Percentiles rank a stretch among this genome's conserved stretches.
Evolutionary conservation across 2,329 filamentous ascomycete genomes (phyloP).

Genomic region (Exserohilum turcica): DNA sequence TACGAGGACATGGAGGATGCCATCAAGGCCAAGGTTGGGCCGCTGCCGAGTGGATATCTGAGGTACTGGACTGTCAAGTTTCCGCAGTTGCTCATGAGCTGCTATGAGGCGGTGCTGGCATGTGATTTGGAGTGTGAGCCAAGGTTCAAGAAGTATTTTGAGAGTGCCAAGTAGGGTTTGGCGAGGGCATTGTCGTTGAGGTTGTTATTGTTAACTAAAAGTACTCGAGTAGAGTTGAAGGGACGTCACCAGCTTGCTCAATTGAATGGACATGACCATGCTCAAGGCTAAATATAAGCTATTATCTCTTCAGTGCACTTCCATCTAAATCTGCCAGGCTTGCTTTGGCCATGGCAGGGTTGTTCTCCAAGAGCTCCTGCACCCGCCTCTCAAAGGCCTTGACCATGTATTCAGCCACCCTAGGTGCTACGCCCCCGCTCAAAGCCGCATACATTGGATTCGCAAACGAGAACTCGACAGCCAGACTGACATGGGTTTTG

Average conservation of each 20-base stretch:
- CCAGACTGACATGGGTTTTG: slow-evolving; percentile 74
- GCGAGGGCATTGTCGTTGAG: background rate
- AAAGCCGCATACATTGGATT: slow-evolving; percentile 87
- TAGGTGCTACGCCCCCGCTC: slow-evolving; percentile 79
- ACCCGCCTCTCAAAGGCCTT: slow-evolving; percentile 89
- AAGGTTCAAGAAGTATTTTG: slow-evolving; percentile 14
- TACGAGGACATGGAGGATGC: slow-evolving; percentile 93
- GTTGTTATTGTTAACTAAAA: background rate
- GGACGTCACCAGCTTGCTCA: background rate
- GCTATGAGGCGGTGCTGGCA: slow-evolving; percentile 61
- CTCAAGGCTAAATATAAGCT: background rate
- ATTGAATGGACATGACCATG: background rate
- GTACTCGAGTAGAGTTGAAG: background rate
- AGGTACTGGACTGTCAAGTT: slow-evolving; percentile 83
- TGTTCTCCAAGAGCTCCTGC: slow-evolving; percentile 54
- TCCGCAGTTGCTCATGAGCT: slow-evolving; percentile 76
- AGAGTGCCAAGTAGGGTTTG: slow-evolving; percentile 8
- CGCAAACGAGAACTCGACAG: slow-evolving; percentile 80
- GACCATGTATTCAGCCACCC: slow-evolving; percentile 86
- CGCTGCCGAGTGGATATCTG: slow-evolving; percentile 79
- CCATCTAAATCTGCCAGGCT: slow-evolving; percentile 35
- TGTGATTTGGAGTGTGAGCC: slow-evolving; percentile 14
- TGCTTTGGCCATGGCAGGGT: slow-evolving; percentile 29
- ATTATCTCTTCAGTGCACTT: slow-evolving; percentile 24
- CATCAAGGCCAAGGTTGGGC: slow-evolving; percentile 74